These are phyloP conservation scores for Tetrapisispora pingtungensis DNA, from an alignment of 805 yeast species.

Conservation along the genomic window DNA sequence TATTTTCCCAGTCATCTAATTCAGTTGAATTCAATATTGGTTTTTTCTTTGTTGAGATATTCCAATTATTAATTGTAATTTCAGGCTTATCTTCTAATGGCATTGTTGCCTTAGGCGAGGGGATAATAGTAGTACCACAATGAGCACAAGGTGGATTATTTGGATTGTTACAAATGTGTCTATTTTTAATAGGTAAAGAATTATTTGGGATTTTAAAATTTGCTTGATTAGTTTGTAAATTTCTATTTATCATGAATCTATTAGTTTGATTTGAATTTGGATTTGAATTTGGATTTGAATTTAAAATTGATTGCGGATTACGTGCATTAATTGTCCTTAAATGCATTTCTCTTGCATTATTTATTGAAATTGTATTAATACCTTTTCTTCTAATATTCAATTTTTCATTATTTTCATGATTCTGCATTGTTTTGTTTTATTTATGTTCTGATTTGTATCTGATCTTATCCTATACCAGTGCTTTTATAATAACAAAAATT, in stretches of 20 bases:
- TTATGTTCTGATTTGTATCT: too few species aligned
- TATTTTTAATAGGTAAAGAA: conserved; percentile 2
- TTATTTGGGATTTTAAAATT: background rate
- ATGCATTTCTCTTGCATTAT: conserved; percentile 57
- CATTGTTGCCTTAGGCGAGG: conserved; percentile 56
- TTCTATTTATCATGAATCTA: background rate
- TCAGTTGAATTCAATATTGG: conserved; percentile 72
- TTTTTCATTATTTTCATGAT: background rate
- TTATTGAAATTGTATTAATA: conserved; percentile 39
- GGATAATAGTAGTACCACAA: conserved; percentile 70
- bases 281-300: background rate
- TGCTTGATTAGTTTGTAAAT: background rate
- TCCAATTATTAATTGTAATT: conserved; percentile 67
- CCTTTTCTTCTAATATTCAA: background rate
- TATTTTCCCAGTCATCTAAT: conserved; percentile 53
- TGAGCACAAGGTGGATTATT: conserved; percentile 43
- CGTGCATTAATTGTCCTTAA: conserved; percentile 30
- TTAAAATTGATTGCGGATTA: conserved; percentile 19
- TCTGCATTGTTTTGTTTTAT: background rate
- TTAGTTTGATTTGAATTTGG: background rate
- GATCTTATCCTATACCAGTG: too few species aligned
- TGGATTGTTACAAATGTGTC: conserved; percentile 26
- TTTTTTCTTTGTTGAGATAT: conserved; percentile 55
- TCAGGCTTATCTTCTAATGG: conserved; percentile 61
- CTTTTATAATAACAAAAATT: too few species aligned